Evolutionary conservation across 1,284 basidiomycete species (phyloP).

Genomic region (Coriolopsis trogii): DNA sequence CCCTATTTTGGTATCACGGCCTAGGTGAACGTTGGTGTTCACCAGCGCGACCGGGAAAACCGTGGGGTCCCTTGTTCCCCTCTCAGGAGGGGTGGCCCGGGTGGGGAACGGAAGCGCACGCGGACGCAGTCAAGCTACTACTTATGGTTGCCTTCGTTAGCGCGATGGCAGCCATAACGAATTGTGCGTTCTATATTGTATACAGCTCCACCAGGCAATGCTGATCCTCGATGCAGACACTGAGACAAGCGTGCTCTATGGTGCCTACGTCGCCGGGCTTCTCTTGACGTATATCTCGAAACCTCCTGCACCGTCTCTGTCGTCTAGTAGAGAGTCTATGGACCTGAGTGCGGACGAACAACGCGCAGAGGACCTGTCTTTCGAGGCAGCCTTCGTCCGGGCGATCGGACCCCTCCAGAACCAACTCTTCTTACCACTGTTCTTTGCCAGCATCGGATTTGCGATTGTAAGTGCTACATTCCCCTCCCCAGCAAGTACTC

Average conservation of each 20-base stretch:
- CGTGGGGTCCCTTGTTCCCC: constrained; percentile 20
- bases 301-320: constrained; percentile 2
- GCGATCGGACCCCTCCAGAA: constrained; percentile 38
- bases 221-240: constrained; percentile 23
- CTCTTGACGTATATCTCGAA: constrained; percentile 28
- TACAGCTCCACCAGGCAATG: not conserved
- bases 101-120: constrained; percentile 29
- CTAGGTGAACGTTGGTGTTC: constrained; percentile 31
- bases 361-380: constrained; percentile 18
- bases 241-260: constrained; percentile 33
- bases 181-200: constrained; percentile 21
- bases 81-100: not conserved
- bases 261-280: constrained; percentile 33
- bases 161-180: constrained; percentile 29
- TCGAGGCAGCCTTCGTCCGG: constrained; percentile 33
- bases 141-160: constrained; percentile 27
- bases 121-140: constrained; percentile 27
- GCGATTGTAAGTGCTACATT: constrained; percentile 38
- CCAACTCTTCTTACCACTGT: constrained; percentile 50
- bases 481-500: not conserved
- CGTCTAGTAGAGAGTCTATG: not conserved
- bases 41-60: constrained; percentile 18
- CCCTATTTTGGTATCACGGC: constrained; percentile 28
- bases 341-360: not conserved
- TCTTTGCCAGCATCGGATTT: constrained; percentile 58